Percentiles rank a stretch among this genome's conserved stretches.
Evolutionary conservation across 2,329 filamentous ascomycete genomes (phyloP).

Genomic region (Xylariaceae sp.): DNA sequence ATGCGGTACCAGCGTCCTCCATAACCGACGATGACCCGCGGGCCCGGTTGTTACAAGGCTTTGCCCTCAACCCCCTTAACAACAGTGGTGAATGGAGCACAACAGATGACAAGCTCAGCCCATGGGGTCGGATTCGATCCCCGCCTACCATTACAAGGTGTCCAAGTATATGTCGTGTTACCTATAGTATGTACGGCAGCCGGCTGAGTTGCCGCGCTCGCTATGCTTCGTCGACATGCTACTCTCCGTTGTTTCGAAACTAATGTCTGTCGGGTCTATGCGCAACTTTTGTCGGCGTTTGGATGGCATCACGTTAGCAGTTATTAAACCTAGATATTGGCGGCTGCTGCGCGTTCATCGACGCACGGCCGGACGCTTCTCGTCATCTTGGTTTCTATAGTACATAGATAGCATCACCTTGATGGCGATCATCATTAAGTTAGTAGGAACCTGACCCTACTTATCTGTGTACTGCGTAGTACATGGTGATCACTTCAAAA

Average conservation of each 20-base stretch:
- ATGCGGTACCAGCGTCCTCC: neutral
- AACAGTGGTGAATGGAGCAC: neutral
- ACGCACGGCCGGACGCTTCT: neutral
- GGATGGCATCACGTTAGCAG: too few relatives aligned
- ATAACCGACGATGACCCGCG: slow-evolving; percentile 22
- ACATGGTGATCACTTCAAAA: neutral
- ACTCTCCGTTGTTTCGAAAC: slow-evolving; percentile 22
- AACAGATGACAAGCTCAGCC: slow-evolving; percentile 15
- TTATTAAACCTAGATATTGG: neutral
- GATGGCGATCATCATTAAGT: neutral
- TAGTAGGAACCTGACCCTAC: neutral
- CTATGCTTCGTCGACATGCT: slow-evolving; percentile 18
- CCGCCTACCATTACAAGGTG: slow-evolving; percentile 14
- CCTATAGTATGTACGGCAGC: slow-evolving; percentile 19
- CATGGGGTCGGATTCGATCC: slow-evolving; percentile 25
- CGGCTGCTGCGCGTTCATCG: neutral
- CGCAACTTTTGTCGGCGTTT: neutral
- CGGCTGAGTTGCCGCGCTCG: slow-evolving; percentile 25
- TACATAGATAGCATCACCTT: neutral
- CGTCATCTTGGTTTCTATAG: neutral
- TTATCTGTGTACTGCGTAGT: neutral
- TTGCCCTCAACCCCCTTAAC: neutral
- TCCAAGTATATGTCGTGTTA: slow-evolving; percentile 24
- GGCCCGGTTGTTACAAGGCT: neutral
- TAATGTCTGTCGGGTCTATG: neutral